Conservation (phyloP, 768 basidiomycete species). For the Rhizopogon vesiculosus region DNA sequence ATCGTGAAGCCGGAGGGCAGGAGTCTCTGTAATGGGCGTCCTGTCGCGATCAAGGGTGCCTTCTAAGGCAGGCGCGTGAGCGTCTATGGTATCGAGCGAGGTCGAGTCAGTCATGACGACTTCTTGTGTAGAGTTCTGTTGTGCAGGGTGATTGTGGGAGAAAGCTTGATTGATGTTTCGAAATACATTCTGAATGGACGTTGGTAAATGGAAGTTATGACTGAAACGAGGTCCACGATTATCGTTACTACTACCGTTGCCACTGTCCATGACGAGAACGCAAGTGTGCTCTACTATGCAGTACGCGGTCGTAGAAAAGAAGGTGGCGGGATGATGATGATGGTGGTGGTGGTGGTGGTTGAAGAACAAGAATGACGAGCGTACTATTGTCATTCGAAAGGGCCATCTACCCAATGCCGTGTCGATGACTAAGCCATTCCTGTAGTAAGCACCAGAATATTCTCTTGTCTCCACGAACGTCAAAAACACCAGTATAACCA, state of each 20-base stretch:
- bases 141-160: slow-evolving; percentile 1
- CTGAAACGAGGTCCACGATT: slow-evolving; percentile 8
- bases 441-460: slow-evolving; percentile 27
- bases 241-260: slow-evolving; percentile 7
- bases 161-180: slow-evolving; percentile 29
- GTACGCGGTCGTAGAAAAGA: slow-evolving; percentile 6
- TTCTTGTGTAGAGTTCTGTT: neutral
- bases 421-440: slow-evolving; percentile 16
- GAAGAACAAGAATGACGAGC: slow-evolving; percentile 9
- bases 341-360: slow-evolving; percentile 13
- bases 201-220: slow-evolving; percentile 17
- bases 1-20: neutral
- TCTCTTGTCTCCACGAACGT: slow-evolving; percentile 5
- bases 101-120: slow-evolving; percentile 1
- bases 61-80: neutral
- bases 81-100: slow-evolving; percentile 3
- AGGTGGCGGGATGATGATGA: neutral
- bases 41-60: neutral
- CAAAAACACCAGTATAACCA: neutral
- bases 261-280: slow-evolving; percentile 1
- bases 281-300: neutral
- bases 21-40: slow-evolving; percentile 1
- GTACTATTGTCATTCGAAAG: slow-evolving; percentile 4
- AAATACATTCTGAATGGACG: slow-evolving; percentile 24
- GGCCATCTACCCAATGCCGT: neutral